Percentiles rank a stretch among this genome's conserved stretches.
Conservation (phyloP, 148 eudicot species). For the Heliosperma pusillum region DNA sequence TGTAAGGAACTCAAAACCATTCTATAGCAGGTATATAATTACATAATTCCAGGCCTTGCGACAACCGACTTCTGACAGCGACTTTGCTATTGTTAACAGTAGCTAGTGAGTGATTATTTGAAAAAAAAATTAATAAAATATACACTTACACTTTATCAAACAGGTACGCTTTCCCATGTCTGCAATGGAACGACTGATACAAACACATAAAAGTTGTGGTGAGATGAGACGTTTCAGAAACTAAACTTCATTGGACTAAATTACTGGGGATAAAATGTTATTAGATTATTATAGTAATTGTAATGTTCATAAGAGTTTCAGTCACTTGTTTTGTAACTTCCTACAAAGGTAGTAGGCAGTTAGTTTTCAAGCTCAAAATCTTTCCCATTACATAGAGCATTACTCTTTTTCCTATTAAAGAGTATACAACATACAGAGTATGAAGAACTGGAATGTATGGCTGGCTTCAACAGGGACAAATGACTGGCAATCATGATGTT, state of each 20-base stretch:
- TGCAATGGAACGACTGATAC: slow-evolving; percentile 69
- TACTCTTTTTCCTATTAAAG: not conserved
- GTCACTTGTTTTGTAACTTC: no score
- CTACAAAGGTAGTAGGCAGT: not conserved
- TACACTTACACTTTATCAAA: slow-evolving; percentile 69
- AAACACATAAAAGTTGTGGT: slow-evolving; percentile 15
- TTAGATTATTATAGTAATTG: not conserved
- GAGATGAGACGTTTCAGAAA: not conserved
- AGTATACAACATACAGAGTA: no score
- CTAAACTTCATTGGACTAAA: not conserved
- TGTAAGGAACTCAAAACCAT: not conserved
- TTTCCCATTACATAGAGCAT: not conserved
- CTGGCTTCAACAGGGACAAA: no score
- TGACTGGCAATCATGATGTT: no score
- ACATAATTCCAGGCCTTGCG: no score
- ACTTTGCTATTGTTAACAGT: not conserved
- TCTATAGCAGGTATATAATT: not conserved
- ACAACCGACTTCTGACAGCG: not conserved
- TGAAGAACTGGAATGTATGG: no score
- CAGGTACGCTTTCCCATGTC: slow-evolving; percentile 83
- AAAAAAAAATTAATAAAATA: not conserved
- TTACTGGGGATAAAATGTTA: not conserved
- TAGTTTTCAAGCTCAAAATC: not conserved
- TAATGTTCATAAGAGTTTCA: not conserved
- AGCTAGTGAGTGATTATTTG: not conserved